These are phyloP conservation scores for Penicillium samsonianum DNA, from an alignment of 495 filamentous ascomycete genomes.

Conservation along the genomic window DNA sequence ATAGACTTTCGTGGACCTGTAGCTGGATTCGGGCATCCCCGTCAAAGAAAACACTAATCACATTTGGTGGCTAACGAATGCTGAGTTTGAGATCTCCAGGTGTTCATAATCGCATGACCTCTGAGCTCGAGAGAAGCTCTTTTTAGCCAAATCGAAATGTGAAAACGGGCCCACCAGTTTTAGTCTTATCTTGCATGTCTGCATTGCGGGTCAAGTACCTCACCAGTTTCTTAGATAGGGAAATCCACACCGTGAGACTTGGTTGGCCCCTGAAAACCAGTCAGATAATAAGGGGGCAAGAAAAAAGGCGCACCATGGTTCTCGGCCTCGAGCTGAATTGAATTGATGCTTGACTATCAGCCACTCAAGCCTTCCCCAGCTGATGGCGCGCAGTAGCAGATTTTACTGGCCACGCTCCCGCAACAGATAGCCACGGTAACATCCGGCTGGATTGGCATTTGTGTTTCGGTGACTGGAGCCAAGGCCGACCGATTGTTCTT, in stretches of 20 bases:
- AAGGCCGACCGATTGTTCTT: background rate
- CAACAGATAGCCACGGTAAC: slow-evolving; percentile 27
- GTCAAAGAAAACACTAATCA: background rate
- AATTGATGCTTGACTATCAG: slow-evolving; percentile 11
- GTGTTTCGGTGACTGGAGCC: slow-evolving; percentile 8
- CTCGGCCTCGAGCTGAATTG: slow-evolving; percentile 7
- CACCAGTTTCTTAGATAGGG: background rate
- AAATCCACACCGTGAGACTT: background rate
- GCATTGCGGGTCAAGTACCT: background rate
- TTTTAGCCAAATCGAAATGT: background rate
- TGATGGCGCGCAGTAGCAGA: slow-evolving; percentile 19
- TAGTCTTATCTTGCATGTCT: slow-evolving; percentile 5
- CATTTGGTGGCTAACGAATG: background rate
- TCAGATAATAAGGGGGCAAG: background rate
- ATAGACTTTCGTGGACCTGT: slow-evolving; percentile 2
- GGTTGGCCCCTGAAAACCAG: background rate
- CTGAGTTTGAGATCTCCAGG: slow-evolving; percentile 2
- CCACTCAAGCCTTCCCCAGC: slow-evolving; percentile 12
- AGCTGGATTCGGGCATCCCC: background rate
- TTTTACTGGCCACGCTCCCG: slow-evolving; percentile 25
- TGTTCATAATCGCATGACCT: background rate
- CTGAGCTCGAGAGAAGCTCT: background rate
- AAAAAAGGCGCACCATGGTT: slow-evolving; percentile 1
- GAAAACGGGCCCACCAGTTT: background rate
- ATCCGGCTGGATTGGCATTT: slow-evolving; percentile 23